phyloP scores from a whole-genome alignment of 169 alveolate genomes.

The Theileria annulata region DNA sequence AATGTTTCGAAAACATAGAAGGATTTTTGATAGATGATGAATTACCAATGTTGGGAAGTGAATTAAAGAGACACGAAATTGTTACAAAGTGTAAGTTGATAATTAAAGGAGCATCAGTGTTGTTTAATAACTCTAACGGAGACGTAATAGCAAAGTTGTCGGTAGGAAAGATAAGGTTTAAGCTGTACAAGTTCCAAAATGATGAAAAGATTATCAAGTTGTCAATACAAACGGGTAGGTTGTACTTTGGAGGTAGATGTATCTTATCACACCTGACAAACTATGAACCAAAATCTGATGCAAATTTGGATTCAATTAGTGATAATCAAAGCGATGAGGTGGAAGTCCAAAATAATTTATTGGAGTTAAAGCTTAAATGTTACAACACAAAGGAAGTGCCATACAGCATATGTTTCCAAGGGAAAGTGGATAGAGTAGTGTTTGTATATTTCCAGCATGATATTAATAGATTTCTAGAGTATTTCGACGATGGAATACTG shows the following conservation, averaged over 20 bases:
- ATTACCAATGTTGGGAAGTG: constrained; percentile 44
- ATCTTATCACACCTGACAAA: constrained; percentile 40
- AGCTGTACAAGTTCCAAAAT: constrained; percentile 26
- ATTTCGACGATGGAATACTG: constrained; percentile 81
- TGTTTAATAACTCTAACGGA: constrained; percentile 36
- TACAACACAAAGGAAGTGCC: constrained; percentile 59
- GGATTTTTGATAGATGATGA: constrained; percentile 21
- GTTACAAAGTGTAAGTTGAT: constrained; percentile 12
- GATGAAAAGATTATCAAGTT: constrained; percentile 33
- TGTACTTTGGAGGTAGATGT: constrained; percentile 48
- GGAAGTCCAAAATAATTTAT: constrained; percentile 23
- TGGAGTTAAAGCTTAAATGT: constrained; percentile 26
- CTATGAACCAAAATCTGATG: background rate
- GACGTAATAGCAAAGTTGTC: constrained; percentile 47
- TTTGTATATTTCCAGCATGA: constrained; percentile 79
- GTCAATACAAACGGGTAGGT: constrained; percentile 48
- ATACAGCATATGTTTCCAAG: constrained; percentile 66
- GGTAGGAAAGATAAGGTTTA: constrained; percentile 27
- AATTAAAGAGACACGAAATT: constrained; percentile 10
- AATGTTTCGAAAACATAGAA: background rate
- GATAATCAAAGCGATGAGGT: background rate
- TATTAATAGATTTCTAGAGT: constrained; percentile 73
- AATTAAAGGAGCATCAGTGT: constrained; percentile 59
- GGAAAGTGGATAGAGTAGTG: constrained; percentile 68
- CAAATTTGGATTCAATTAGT: background rate